Percentiles rank a stretch among this genome's conserved stretches.
Conservation (phyloP, 2,329 filamentous ascomycete genomes). For the Pezicula rhizophila region DNA sequence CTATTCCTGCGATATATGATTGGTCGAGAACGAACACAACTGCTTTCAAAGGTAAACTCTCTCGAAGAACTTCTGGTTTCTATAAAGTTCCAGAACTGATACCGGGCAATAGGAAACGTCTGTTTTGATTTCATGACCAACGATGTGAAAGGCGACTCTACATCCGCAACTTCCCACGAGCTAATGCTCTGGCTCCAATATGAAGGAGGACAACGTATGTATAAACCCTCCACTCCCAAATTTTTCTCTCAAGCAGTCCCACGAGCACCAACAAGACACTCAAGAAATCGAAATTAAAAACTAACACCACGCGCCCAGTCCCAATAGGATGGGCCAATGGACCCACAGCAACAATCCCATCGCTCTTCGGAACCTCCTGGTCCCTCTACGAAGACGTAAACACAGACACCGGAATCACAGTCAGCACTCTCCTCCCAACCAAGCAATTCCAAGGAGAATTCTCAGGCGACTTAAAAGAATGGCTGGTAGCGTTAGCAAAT, state of each 20-base stretch:
- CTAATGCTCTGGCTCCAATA: constrained; percentile 40
- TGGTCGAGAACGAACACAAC: constrained; percentile 35
- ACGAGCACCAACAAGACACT: no score
- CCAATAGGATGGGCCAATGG: constrained; percentile 35
- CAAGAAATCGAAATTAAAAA: no score
- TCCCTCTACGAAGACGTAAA: constrained; percentile 37
- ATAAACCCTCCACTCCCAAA: no score
- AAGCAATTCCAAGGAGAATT: constrained; percentile 33
- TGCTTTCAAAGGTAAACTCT: constrained; percentile 29
- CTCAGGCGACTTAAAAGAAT: constrained; percentile 35
- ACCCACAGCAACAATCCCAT: constrained; percentile 29
- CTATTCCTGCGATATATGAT: constrained; percentile 33
- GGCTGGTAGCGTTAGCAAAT: constrained; percentile 32
- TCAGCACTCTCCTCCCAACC: constrained; percentile 31
- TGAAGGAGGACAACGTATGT: constrained; percentile 32
- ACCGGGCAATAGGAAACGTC: constrained; percentile 26
- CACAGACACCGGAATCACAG: constrained; percentile 35
- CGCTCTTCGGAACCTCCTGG: constrained; percentile 33
- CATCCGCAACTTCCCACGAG: constrained; percentile 32
- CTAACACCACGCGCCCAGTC: constrained; percentile 8
- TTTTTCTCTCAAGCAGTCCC: no score
- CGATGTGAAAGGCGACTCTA: constrained; percentile 36
- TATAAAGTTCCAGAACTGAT: no score
- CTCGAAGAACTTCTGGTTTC: no score
- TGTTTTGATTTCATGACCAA: constrained; percentile 40